Percentiles rank a stretch among this genome's conserved stretches.
Conservation (phyloP, 345 rosid species). For the Eucalyptus dawsonii region DNA sequence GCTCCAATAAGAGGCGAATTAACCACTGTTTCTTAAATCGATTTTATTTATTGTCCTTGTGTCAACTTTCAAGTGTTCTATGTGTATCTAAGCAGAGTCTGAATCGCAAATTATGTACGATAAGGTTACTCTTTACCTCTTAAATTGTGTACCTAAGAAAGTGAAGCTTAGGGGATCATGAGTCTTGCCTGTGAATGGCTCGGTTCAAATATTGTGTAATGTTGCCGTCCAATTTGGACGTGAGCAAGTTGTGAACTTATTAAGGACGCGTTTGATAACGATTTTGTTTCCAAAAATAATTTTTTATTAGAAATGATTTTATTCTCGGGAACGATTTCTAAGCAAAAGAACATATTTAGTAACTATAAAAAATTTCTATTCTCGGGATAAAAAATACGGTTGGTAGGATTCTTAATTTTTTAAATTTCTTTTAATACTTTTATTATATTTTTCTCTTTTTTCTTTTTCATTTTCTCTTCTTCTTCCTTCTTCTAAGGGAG, state of each 20-base stretch:
- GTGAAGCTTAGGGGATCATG: background rate
- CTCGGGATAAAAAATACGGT: rapidly evolving
- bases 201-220: rapidly evolving
- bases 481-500: too few species aligned
- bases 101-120: background rate
- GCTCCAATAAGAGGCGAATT: background rate
- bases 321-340: rapidly evolving
- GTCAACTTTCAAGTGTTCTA: background rate
- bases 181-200: background rate
- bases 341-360: rapidly evolving
- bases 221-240: rapidly evolving
- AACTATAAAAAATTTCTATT: too few species aligned
- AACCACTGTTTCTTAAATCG: too few species aligned
- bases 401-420: too few species aligned
- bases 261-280: rapidly evolving
- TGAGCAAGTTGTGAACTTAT: background rate
- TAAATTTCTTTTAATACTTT: too few species aligned
- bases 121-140: background rate
- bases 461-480: too few species aligned
- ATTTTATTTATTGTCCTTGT: background rate
- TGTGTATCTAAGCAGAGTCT: background rate
- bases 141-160: background rate
- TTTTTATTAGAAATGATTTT: rapidly evolving
- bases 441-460: too few species aligned
- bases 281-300: rapidly evolving